phyloP scores from a whole-genome alignment of 2,329 filamentous ascomycete species.

The Emergomyces orientalis region DNA sequence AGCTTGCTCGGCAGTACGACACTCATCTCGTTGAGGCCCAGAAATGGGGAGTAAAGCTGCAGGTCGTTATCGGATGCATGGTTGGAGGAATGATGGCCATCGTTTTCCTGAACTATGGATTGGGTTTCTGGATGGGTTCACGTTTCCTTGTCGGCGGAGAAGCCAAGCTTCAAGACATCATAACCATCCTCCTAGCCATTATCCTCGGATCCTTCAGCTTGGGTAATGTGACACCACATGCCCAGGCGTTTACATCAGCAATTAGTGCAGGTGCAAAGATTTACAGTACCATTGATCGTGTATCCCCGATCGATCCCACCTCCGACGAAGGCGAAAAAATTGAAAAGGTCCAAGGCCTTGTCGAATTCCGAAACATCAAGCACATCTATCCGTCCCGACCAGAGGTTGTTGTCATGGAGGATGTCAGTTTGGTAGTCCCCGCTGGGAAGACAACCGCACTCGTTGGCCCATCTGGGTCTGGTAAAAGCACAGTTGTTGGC shows the following conservation, averaged over 20 bases:
- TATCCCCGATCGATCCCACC: conserved; percentile 72
- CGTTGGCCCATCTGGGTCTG: conserved; percentile 87
- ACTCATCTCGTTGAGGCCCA: conserved; percentile 63
- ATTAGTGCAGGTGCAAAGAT: conserved; percentile 84
- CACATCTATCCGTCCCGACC: conserved; percentile 92
- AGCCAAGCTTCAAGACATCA: conserved; percentile 57
- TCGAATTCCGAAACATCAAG: conserved; percentile 73
- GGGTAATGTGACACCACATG: conserved; percentile 75
- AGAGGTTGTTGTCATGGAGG: conserved; percentile 80
- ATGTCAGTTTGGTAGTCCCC: conserved; percentile 68
- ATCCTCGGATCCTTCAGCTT: conserved; percentile 91
- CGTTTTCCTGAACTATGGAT: conserved; percentile 76
- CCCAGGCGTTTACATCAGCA: conserved; percentile 75
- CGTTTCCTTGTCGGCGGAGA: conserved; percentile 60
- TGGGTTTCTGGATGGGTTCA: conserved; percentile 83
- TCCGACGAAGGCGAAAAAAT: conserved; percentile 62
- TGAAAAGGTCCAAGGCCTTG: conserved; percentile 62
- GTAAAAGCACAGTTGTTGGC: conserved; percentile 90
- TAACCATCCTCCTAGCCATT: conserved; percentile 81
- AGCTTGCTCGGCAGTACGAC: conserved; percentile 81
- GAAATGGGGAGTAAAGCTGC: conserved; percentile 65
- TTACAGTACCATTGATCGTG: conserved; percentile 82
- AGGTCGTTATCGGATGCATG: conserved; percentile 65
- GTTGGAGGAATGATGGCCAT: conserved; percentile 74
- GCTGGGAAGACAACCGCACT: conserved; percentile 88